Percentiles rank a stretch among this genome's conserved stretches.
Conservation (phyloP, 495 filamentous ascomycete genomes). For the Lentithecium fluviatile region DNA sequence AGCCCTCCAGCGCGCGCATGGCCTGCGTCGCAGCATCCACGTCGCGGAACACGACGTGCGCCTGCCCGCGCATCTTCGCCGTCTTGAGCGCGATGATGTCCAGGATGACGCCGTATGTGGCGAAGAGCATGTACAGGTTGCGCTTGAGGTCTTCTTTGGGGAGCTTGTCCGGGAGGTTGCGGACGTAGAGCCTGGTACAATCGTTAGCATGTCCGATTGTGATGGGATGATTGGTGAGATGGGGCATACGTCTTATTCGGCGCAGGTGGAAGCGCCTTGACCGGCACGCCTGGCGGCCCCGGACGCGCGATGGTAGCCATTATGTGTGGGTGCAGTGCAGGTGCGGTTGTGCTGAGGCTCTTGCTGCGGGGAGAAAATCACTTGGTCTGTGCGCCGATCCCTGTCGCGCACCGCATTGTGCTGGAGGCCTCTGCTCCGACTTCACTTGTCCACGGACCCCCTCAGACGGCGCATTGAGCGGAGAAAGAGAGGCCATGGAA, state of each 20-base stretch:
- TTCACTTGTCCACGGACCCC: too few relatives aligned
- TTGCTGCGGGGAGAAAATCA: not conserved
- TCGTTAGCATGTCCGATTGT: conserved; percentile 6
- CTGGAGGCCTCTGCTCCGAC: too few relatives aligned
- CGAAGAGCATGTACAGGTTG: conserved; percentile 87
- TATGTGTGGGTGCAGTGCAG: not conserved
- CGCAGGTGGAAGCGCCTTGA: conserved; percentile 23
- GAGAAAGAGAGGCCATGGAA: too few relatives aligned
- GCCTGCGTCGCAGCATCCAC: conserved; percentile 83
- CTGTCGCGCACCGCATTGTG: too few relatives aligned
- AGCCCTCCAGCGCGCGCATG: conserved; percentile 80
- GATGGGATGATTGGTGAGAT: conserved; percentile 18
- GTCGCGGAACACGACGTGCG: conserved; percentile 88
- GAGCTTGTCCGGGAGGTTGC: conserved; percentile 81
- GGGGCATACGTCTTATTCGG: conserved; percentile 72
- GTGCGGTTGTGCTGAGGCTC: not conserved
- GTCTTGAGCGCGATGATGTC: conserved; percentile 92
- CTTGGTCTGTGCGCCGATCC: not conserved
- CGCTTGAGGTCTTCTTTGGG: conserved; percentile 79
- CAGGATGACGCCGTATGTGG: conserved; percentile 87
- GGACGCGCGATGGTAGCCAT: not conserved
- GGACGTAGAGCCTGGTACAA: conserved; percentile 70
- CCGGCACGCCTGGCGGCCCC: conserved; percentile 1
- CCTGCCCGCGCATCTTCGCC: conserved; percentile 88
- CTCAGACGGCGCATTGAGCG: too few relatives aligned